Conservation (phyloP, 257 asterid species). For the Leptodermis oblonga region DNA sequence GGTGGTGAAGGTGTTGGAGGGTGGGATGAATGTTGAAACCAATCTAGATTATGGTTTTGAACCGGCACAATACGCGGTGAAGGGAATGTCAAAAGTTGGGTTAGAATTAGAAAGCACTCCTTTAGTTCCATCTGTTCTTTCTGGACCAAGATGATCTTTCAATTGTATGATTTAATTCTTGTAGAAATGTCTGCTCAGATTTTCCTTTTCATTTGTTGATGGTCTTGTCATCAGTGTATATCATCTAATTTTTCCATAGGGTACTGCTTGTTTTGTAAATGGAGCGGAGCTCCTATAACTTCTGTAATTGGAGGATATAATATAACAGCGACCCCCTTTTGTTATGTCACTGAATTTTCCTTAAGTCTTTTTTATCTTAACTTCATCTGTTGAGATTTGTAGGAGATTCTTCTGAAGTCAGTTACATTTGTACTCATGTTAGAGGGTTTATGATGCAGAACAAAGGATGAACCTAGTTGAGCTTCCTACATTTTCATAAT, state of each 20-base stretch:
- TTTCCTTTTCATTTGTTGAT: background rate
- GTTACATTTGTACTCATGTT: too few relatives aligned
- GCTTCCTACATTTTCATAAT: too few relatives aligned
- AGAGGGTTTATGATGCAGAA: too few relatives aligned
- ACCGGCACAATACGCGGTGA: background rate
- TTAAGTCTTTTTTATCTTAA: too few relatives aligned
- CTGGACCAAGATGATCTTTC: slow-evolving; percentile 13
- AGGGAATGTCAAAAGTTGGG: background rate
- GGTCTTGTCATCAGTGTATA: background rate
- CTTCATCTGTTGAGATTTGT: too few relatives aligned
- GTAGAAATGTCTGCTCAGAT: background rate
- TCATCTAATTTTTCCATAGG: background rate
- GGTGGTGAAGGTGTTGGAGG: slow-evolving; percentile 17
- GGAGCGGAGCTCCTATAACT: background rate
- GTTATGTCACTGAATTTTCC: too few relatives aligned
- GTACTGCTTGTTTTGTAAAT: background rate
- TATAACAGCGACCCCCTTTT: background rate
- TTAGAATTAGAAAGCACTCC: slow-evolving; percentile 2
- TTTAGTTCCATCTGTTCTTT: slow-evolving; percentile 9
- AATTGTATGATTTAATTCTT: background rate
- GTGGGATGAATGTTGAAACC: slow-evolving; percentile 10
- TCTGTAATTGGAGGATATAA: background rate
- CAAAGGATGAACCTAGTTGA: too few relatives aligned
- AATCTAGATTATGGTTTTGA: slow-evolving; percentile 1
- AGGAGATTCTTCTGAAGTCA: too few relatives aligned